Evolutionary conservation across 2,329 filamentous ascomycete genomes (phyloP).

Genomic region (Paraconiothyrium sp.): DNA sequence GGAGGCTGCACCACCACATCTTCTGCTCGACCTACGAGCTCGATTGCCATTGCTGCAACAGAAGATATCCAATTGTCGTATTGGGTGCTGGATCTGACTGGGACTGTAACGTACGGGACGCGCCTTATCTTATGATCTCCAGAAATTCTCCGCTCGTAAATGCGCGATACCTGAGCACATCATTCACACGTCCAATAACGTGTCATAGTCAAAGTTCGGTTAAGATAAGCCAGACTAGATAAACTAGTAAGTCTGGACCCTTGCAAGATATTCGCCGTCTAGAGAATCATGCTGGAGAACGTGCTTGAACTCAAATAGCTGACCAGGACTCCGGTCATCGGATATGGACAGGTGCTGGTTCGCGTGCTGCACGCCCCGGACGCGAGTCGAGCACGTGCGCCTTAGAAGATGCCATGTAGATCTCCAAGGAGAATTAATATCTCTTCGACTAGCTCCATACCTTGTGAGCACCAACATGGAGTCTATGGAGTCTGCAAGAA

Average conservation of each 20-base stretch:
- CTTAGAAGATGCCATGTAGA: not conserved
- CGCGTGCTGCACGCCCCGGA: not conserved
- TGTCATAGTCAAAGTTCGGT: not conserved
- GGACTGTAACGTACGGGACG: not conserved
- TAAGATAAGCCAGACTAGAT: not conserved
- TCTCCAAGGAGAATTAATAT: not conserved
- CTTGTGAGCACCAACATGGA: not conserved
- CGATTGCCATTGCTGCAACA: not conserved
- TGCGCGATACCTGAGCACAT: not conserved
- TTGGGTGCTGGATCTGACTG: not conserved
- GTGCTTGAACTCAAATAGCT: not conserved
- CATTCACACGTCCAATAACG: not conserved
- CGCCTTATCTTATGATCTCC: not conserved
- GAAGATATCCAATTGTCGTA: not conserved
- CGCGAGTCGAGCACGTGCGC: not conserved
- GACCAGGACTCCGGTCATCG: not conserved
- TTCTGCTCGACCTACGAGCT: constrained; percentile 16
- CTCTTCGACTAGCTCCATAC: not conserved
- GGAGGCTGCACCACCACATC: constrained; percentile 29
- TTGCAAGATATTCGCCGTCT: not conserved
- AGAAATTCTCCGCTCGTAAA: not conserved
- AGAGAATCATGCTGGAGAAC: not conserved
- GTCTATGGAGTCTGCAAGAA: not conserved
- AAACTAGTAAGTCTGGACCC: not conserved
- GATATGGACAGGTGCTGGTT: not conserved